Conservation (phyloP, 441 rosid species). For the Dalechampia spathulata region DNA sequence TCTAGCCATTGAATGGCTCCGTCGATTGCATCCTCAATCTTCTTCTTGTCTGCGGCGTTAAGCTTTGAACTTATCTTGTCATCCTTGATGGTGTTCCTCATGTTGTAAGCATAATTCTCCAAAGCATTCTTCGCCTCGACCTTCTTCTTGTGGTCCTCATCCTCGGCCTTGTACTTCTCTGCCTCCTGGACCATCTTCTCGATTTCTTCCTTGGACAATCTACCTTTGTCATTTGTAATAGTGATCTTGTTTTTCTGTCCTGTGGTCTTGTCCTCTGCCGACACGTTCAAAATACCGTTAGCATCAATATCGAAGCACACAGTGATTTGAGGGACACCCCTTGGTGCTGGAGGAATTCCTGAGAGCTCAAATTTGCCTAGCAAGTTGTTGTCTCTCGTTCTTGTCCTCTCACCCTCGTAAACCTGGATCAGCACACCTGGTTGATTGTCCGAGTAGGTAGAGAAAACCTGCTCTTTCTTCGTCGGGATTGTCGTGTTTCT, state of each 20-base stretch:
- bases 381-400: constrained; percentile 60
- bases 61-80: constrained; percentile 66
- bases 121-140: constrained; percentile 57
- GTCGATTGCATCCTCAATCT: constrained; percentile 61
- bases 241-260: constrained; percentile 84
- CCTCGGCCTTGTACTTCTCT: constrained; percentile 69
- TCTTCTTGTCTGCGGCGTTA: constrained; percentile 51
- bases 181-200: constrained; percentile 82
- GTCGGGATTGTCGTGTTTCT: constrained; percentile 69
- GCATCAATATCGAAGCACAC: too few relatives aligned
- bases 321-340: too few relatives aligned
- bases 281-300: constrained; percentile 66
- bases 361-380: constrained; percentile 71
- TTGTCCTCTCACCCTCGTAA: constrained; percentile 61
- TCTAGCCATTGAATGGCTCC: constrained; percentile 68
- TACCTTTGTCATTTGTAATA: constrained; percentile 71
- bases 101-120: constrained; percentile 33
- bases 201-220: constrained; percentile 61
- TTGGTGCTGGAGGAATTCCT: constrained; percentile 47
- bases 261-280: constrained; percentile 78
- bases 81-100: constrained; percentile 72
- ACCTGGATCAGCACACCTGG: constrained; percentile 67
- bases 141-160: constrained; percentile 77
- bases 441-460: constrained; percentile 59
- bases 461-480: constrained; percentile 59